phyloP scores from a whole-genome alignment of 2,329 filamentous ascomycete genomes.

The Bipolaris zeicola region DNA sequence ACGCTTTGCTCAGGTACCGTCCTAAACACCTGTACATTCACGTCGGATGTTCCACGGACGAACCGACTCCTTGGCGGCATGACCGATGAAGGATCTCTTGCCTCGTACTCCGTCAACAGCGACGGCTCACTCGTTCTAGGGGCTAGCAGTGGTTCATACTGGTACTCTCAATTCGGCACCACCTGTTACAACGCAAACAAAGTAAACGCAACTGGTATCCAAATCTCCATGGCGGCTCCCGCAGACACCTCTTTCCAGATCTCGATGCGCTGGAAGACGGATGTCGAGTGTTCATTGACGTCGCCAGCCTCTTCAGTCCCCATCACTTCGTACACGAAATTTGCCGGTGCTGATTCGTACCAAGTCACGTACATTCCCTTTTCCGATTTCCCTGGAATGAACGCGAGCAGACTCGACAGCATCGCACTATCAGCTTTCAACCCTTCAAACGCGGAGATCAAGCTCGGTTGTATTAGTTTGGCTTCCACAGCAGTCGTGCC shows the following conservation, averaged over 20 bases:
- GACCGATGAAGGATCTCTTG: slow-evolving; percentile 10
- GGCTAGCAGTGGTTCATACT: slow-evolving; percentile 1
- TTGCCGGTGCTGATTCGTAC: background rate
- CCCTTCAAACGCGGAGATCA: slow-evolving; percentile 1
- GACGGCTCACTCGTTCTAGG: slow-evolving; percentile 9
- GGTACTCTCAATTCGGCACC: slow-evolving; percentile 9
- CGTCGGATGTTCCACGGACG: background rate
- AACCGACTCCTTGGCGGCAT: slow-evolving; percentile 6
- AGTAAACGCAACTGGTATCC: slow-evolving; percentile 8
- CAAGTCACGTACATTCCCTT: slow-evolving; percentile 13
- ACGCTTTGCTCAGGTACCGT: slow-evolving; percentile 13
- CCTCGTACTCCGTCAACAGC: slow-evolving; percentile 4
- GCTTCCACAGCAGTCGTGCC: background rate
- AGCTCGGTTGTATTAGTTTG: slow-evolving; percentile 9
- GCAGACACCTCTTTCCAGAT: slow-evolving; percentile 8
- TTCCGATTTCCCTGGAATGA: slow-evolving; percentile 11
- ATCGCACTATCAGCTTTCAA: slow-evolving; percentile 4
- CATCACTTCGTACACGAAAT: slow-evolving; percentile 9
- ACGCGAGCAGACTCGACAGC: slow-evolving; percentile 11
- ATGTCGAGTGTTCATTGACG: background rate
- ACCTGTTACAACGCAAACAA: slow-evolving; percentile 10
- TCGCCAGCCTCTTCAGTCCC: slow-evolving; percentile 3
- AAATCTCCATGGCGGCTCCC: slow-evolving; percentile 8
- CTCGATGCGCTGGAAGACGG: slow-evolving; percentile 10
- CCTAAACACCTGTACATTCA: slow-evolving; percentile 11